Percentiles rank a stretch among this genome's conserved stretches.
Evolutionary conservation across 495 filamentous ascomycete species (phyloP).

Genomic region (Sphaerosporella brunnea): DNA sequence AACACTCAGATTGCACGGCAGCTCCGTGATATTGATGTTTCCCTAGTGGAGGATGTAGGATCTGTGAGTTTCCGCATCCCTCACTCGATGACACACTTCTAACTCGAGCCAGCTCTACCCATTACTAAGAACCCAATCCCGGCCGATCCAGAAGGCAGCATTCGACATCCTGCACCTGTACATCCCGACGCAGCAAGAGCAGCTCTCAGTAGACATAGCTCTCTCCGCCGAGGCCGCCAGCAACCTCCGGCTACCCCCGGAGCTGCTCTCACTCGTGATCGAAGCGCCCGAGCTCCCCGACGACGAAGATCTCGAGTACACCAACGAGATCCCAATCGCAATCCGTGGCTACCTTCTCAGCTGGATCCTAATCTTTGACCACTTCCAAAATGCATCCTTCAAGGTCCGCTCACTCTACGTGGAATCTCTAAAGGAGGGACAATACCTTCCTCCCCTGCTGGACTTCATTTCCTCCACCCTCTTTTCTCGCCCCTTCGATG

Average conservation of each 20-base stretch:
- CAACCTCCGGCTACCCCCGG: conserved; percentile 29
- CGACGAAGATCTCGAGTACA: conserved; percentile 31
- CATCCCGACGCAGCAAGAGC: conserved; percentile 58
- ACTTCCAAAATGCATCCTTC: conserved; percentile 62
- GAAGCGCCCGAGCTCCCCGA: conserved; percentile 26
- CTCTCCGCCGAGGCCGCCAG: conserved; percentile 17
- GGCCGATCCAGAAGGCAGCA: conserved; percentile 56
- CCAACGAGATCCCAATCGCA: conserved; percentile 30
- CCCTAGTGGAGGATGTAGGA: neutral
- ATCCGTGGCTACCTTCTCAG: conserved; percentile 67
- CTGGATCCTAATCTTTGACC: conserved; percentile 81
- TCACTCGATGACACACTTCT: no score
- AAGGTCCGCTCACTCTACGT: conserved; percentile 66
- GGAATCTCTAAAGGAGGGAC: conserved; percentile 52
- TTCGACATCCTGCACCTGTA: conserved; percentile 63
- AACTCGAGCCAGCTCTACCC: no score
- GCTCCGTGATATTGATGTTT: conserved; percentile 12
- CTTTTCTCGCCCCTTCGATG: conserved; percentile 52
- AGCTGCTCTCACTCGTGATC: conserved; percentile 33
- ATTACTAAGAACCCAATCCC: conserved; percentile 56
- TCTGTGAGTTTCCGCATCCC: no score
- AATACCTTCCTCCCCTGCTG: conserved; percentile 50
- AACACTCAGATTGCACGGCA: conserved; percentile 30
- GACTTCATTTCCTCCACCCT: conserved; percentile 50
- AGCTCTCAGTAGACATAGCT: conserved; percentile 60